phyloP scores from a whole-genome alignment of 768 basidiomycete species.

The Auricularia sp. region DNA sequence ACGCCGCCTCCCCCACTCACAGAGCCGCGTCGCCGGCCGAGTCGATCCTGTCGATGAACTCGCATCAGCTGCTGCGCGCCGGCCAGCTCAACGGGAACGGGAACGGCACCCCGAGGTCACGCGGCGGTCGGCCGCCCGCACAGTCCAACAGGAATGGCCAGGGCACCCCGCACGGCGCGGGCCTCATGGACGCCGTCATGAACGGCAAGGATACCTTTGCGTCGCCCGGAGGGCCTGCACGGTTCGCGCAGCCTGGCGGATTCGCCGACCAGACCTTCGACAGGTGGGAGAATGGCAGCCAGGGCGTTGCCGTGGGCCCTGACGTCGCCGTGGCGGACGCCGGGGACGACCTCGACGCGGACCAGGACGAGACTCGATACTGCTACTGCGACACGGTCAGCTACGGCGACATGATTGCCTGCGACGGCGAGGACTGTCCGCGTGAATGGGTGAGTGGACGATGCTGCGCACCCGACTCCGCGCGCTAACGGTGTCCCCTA shows the following conservation, averaged over 20 bases:
- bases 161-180: neutral
- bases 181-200: neutral
- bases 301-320: neutral
- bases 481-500: neutral
- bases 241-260: neutral
- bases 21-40: neutral
- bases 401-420: constrained; percentile 93
- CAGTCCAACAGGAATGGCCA: neutral
- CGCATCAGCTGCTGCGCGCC: neutral
- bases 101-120: neutral
- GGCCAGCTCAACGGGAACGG: neutral
- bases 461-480: neutral
- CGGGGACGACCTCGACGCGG: constrained; percentile 44
- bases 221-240: neutral
- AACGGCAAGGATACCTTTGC: neutral
- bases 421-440: constrained; percentile 72
- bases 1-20: neutral
- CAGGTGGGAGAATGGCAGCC: neutral
- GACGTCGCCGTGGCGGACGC: constrained; percentile 29
- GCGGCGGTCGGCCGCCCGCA: neutral
- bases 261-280: neutral
- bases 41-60: neutral
- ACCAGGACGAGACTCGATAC: constrained; percentile 51
- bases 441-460: constrained; percentile 75
- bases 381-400: constrained; percentile 80